phyloP scores from a whole-genome alignment of 2,329 filamentous ascomycete genomes.

The Hypoxylon sp. region DNA sequence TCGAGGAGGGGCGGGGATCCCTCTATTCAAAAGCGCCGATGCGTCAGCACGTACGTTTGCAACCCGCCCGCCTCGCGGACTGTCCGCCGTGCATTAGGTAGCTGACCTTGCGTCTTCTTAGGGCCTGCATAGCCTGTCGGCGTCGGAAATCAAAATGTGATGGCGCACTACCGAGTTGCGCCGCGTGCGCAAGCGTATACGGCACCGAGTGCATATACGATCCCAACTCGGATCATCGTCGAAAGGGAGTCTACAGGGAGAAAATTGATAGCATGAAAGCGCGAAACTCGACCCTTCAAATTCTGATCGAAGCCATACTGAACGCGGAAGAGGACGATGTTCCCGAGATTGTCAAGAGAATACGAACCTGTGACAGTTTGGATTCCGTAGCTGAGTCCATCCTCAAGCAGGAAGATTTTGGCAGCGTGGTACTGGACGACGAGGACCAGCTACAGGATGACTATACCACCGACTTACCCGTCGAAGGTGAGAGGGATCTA shows the following conservation, averaged over 20 bases:
- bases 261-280: conserved; percentile 90
- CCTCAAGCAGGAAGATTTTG: conserved; percentile 54
- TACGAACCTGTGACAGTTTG: conserved; percentile 81
- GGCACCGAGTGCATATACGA: conserved; percentile 92
- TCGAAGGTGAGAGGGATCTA: conserved; percentile 76
- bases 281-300: conserved; percentile 84
- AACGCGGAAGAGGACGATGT: conserved; percentile 92
- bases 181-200: conserved; percentile 95
- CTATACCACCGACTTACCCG: conserved; percentile 50
- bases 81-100: not conserved
- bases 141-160: conserved; percentile 89
- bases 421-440: conserved; percentile 45
- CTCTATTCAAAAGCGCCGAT: conserved; percentile 70
- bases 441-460: conserved; percentile 55
- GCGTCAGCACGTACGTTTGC: conserved; percentile 70
- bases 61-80: not conserved
- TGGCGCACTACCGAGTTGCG: conserved; percentile 88
- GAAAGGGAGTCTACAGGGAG: conserved; percentile 96
- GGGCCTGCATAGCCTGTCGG: conserved; percentile 79
- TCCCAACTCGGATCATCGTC: conserved; percentile 92
- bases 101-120: conserved; percentile 21
- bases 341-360: conserved; percentile 79
- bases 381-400: conserved; percentile 64
- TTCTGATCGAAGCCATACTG: conserved; percentile 90
- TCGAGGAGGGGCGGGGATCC: conserved; percentile 57